Percentiles rank a stretch among this genome's conserved stretches.
Evolutionary conservation across 495 filamentous ascomycete species (phyloP).

Genomic region (Niebla homalea): DNA sequence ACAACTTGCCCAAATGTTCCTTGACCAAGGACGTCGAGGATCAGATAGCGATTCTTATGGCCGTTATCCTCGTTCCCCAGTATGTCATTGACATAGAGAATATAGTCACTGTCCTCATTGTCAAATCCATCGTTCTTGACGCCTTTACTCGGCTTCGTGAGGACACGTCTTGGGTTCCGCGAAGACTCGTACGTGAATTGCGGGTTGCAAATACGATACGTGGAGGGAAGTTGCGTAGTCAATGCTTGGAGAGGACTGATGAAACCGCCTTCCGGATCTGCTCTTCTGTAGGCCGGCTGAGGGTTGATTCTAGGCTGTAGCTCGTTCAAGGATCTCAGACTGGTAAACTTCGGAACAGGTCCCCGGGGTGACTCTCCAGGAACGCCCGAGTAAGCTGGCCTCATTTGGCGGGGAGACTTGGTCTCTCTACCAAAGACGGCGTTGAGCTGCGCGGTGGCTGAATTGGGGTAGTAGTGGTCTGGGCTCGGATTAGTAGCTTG

Average conservation of each 20-base stretch:
- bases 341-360: constrained; percentile 77
- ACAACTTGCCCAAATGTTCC: constrained; percentile 99
- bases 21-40: constrained; percentile 94
- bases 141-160: constrained; percentile 99
- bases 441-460: constrained; percentile 55
- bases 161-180: constrained; percentile 86
- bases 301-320: constrained; percentile 69
- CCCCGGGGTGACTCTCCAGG: constrained; percentile 42
- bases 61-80: constrained; percentile 94
- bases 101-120: constrained; percentile 99
- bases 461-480: constrained; percentile 55
- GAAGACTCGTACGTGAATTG: constrained; percentile 98
- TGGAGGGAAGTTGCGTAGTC: constrained; percentile 83
- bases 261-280: constrained; percentile 95
- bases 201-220: constrained; percentile 97
- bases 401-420: constrained; percentile 51
- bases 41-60: constrained; percentile 98
- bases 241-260: constrained; percentile 96
- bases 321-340: constrained; percentile 56
- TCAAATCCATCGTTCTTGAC: constrained; percentile 98
- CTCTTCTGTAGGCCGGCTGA: constrained; percentile 83
- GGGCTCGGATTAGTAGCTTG: constrained; percentile 48
- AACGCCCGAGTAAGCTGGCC: constrained; percentile 32
- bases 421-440: constrained; percentile 58
- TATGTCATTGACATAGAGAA: constrained; percentile 98